Conservation (phyloP, 2,329 filamentous ascomycete genomes). For the Ophiostoma tasmaniense region DNA sequence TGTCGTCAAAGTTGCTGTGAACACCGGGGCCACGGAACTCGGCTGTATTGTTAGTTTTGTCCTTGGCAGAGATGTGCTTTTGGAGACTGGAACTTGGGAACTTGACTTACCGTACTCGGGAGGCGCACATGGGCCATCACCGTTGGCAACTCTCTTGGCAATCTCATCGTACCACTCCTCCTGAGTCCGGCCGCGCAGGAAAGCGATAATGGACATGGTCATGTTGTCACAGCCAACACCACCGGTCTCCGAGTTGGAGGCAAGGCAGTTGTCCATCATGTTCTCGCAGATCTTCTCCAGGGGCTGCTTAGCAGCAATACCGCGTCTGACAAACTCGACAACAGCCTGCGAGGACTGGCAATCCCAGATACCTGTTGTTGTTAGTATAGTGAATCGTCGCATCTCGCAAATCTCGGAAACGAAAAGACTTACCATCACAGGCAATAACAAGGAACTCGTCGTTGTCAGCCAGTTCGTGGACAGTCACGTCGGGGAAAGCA, state of each 20-base stretch:
- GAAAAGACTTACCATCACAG: conserved; percentile 65
- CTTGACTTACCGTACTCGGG: conserved; percentile 90
- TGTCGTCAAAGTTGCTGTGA: conserved; percentile 76
- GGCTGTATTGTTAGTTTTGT: conserved; percentile 41
- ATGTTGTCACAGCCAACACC: conserved; percentile 99
- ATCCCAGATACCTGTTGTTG: conserved; percentile 86
- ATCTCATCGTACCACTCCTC: conserved; percentile 98
- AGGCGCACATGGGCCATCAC: conserved; percentile 95
- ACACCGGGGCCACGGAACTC: conserved; percentile 78
- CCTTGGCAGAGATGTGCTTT: neutral
- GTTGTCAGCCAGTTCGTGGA: conserved; percentile 82
- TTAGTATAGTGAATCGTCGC: neutral
- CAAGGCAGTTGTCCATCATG: conserved; percentile 99
- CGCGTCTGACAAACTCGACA: conserved; percentile 90
- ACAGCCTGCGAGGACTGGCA: conserved; percentile 98
- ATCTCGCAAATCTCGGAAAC: conserved; percentile 14
- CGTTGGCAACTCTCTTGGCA: conserved; percentile 85
- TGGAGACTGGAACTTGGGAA: neutral
- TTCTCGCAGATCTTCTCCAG: conserved; percentile 96
- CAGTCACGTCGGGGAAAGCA: conserved; percentile 86
- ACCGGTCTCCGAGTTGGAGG: conserved; percentile 94
- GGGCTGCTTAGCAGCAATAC: conserved; percentile 93
- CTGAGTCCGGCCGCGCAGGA: conserved; percentile 85
- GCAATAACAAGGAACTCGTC: conserved; percentile 93
- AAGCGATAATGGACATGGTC: conserved; percentile 89